Base-by-base conservation (phyloP, 208 protist genomes). In the Naegleria lovaniensis region DNA sequence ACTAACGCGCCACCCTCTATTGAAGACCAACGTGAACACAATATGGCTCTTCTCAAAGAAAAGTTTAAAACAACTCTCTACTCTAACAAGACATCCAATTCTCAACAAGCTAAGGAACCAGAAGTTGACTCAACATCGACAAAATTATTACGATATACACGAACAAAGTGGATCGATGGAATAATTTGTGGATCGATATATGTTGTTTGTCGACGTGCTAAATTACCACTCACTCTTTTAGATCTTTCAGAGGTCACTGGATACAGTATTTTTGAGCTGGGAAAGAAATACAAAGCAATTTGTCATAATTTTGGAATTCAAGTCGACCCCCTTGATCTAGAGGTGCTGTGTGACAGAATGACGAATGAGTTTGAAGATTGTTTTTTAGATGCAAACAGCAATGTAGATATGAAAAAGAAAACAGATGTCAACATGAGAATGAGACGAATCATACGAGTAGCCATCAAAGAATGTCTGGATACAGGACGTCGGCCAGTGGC, bases 391-490 rank as follows among this genome's bases (percentile, higher is more conserved):
- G 25, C 19, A 79, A 67, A 67, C 19, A 13, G 55, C 2, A 15
- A 67, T 29, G 55, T 67, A 3, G 22, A 67, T 19, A 67, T 67
- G 19, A 36, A 79, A 33, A 36, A 25, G 7, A 79, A 79, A 36
- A 79, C 16, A 36, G 29, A 79, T 79, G 25, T 36, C 0, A 79
- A 36, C 9, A 36, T 79, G 29, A 79, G 67, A 33, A 79, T 36
- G 16, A 79, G 67, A 79, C 19, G 67, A 0, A 29, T 79, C n/a
- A 36, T 79, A 15, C 25, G 67, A 36, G 67, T 79, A 36, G 67
- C 67, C n/a, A 79, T 79, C 6, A 79, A 79, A 79, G 67, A 79
- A 79, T 79, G 67, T 29, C n/a, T 79, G 36, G 67, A 79, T 79
- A 36, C 67, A 2, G 67, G 67, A 33, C 19, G 67, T 36, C 19